Conservation (phyloP, 2,329 filamentous ascomycete species). For the Trichoderma citrinoviride region DNA sequence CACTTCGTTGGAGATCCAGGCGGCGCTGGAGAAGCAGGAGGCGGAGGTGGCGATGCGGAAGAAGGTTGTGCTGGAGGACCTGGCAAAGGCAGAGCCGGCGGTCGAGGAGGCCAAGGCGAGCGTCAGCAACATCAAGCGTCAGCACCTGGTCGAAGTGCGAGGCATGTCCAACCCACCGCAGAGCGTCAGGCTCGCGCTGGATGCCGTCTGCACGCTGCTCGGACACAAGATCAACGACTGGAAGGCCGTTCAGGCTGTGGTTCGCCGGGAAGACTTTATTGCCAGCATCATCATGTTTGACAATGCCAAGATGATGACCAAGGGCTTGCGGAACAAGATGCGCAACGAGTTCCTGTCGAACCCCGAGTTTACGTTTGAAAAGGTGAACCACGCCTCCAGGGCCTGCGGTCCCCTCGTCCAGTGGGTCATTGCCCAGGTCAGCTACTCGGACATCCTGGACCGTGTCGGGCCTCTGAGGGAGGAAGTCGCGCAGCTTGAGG, state of each 20-base stretch:
- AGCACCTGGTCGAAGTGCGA: constrained; percentile 94
- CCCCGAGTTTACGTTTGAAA: constrained; percentile 93
- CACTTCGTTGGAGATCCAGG: constrained; percentile 84
- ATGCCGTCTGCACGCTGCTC: constrained; percentile 93
- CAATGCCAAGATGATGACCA: constrained; percentile 94
- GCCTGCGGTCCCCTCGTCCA: constrained; percentile 95
- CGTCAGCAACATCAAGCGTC: constrained; percentile 97
- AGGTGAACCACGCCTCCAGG: constrained; percentile 93
- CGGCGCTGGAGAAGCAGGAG: constrained; percentile 83
- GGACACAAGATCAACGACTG: constrained; percentile 87
- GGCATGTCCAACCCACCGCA: constrained; percentile 92
- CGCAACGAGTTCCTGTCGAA: constrained; percentile 87
- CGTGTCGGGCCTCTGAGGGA: constrained; percentile 88
- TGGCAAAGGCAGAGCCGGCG: constrained; percentile 88
- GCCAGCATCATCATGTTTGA: constrained; percentile 96
- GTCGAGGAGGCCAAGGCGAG: constrained; percentile 91
- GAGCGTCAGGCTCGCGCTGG: constrained; percentile 86
- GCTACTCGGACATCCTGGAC: constrained; percentile 95
- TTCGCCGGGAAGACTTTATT: constrained; percentile 94
- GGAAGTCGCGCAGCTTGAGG: constrained; percentile 83
- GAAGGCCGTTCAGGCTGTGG: constrained; percentile 85
- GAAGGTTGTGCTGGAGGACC: constrained; percentile 80
- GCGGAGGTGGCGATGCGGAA: constrained; percentile 78
- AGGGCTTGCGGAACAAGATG: constrained; percentile 78
- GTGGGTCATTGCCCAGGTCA: constrained; percentile 95